A percentile compares a stretch with the other conserved stretches of the same genome.
phyloP scores from a whole-genome alignment of 2,329 filamentous ascomycete species.

The Thielaviopsis populi region DNA sequence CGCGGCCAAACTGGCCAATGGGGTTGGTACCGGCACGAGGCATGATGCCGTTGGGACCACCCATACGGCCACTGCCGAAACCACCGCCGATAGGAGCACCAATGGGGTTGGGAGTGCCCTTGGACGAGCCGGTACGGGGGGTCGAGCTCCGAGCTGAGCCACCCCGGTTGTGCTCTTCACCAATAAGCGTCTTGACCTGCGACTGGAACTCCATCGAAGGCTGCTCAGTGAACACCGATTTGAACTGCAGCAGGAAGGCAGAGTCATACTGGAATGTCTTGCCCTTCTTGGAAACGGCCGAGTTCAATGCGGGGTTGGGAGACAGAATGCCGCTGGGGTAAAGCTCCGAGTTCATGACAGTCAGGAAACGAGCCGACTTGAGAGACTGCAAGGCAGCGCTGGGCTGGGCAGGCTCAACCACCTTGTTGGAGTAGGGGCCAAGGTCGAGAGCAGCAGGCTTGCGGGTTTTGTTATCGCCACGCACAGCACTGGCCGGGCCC shows the following conservation, averaged over 20 bases:
- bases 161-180: slow-evolving; percentile 35
- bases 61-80: slow-evolving; percentile 15
- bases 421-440: slow-evolving; percentile 63
- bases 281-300: slow-evolving; percentile 60
- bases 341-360: slow-evolving; percentile 58
- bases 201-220: slow-evolving; percentile 85
- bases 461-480: slow-evolving; percentile 40
- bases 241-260: slow-evolving; percentile 90
- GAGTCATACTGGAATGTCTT: slow-evolving; percentile 89
- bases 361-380: slow-evolving; percentile 78
- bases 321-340: slow-evolving; percentile 77
- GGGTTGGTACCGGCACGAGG: slow-evolving; percentile 13
- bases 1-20: slow-evolving; percentile 12
- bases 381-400: slow-evolving; percentile 88
- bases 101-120: slow-evolving; percentile 32
- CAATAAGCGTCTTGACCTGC: slow-evolving; percentile 75
- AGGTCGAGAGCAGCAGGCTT: slow-evolving; percentile 87
- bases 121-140: slow-evolving; percentile 36
- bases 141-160: slow-evolving; percentile 43
- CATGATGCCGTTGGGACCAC: slow-evolving; percentile 3
- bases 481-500: slow-evolving; percentile 28
- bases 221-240: slow-evolving; percentile 91
- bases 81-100: slow-evolving; percentile 35
- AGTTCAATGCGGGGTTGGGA: slow-evolving; percentile 82
- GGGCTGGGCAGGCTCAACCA: slow-evolving; percentile 79